A percentile compares a stretch with the other conserved stretches of the same genome.
Evolutionary conservation across 1,284 basidiomycete species (phyloP).

Genomic region (Fomitopsis betulina): DNA sequence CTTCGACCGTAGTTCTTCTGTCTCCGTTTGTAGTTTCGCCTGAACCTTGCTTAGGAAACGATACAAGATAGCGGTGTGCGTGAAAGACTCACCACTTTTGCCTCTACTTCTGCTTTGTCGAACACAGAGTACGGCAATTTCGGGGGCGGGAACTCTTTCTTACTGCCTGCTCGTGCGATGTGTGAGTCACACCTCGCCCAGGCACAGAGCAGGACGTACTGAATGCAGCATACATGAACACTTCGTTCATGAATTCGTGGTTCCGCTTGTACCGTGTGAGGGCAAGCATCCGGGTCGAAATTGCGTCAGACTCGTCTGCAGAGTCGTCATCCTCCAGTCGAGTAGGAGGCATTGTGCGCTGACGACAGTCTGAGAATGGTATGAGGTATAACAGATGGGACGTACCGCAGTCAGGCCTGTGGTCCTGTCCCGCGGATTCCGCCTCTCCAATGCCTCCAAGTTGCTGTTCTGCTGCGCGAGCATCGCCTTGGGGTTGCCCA

Average conservation of each 20-base stretch:
- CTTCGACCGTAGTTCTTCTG: not conserved
- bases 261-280: constrained; percentile 70
- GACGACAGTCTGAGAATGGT: constrained; percentile 6
- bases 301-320: constrained; percentile 68
- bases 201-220: constrained; percentile 33
- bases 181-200: not conserved
- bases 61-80: not conserved
- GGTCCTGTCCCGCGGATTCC: constrained; percentile 41
- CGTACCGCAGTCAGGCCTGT: constrained; percentile 24
- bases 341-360: constrained; percentile 29
- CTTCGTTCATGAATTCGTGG: constrained; percentile 77
- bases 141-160: constrained; percentile 31
- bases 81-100: constrained; percentile 25
- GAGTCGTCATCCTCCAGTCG: constrained; percentile 65
- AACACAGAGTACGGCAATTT: constrained; percentile 50
- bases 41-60: not conserved
- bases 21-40: not conserved
- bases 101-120: constrained; percentile 50
- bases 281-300: constrained; percentile 69
- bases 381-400: constrained; percentile 7
- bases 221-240: constrained; percentile 68
- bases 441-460: constrained; percentile 63
- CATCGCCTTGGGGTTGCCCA: constrained; percentile 50
- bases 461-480: constrained; percentile 64
- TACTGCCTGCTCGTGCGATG: constrained; percentile 35